Conservation (phyloP, 352 stramenopile species). For the Blastocystis sp. region DNA sequence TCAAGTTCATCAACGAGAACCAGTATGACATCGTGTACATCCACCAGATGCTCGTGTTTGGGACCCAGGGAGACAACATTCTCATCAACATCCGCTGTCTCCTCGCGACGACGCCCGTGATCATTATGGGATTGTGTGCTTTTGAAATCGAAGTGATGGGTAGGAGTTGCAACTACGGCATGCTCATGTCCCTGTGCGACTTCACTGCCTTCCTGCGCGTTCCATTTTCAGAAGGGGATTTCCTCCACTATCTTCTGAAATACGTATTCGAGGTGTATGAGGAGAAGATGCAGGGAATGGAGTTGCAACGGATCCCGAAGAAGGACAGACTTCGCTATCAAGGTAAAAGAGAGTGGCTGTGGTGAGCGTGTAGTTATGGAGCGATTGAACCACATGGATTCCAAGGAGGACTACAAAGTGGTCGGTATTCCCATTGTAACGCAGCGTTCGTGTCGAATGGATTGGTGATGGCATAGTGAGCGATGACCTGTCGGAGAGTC, state of each 20-base stretch:
- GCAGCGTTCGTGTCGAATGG: neutral
- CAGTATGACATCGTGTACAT: constrained; percentile 64
- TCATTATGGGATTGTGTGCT: constrained; percentile 39
- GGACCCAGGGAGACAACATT: constrained; percentile 9
- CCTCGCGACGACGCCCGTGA: constrained; percentile 40
- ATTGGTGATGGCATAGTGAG: constrained; percentile 2
- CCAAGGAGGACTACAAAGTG: neutral
- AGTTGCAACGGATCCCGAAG: constrained; percentile 40
- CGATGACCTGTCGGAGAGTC: neutral
- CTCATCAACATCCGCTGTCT: constrained; percentile 66
- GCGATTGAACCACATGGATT: neutral
- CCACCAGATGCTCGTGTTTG: constrained; percentile 50
- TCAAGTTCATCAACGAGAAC: constrained; percentile 48
- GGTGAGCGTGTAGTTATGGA: constrained; percentile 28
- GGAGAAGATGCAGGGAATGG: neutral
- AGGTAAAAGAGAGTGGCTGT: neutral
- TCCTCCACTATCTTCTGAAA: constrained; percentile 66
- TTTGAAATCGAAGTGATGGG: neutral
- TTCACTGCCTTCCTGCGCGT: constrained; percentile 60
- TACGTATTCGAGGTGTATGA: constrained; percentile 67
- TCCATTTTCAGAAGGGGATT: constrained; percentile 42
- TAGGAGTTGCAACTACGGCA: constrained; percentile 58
- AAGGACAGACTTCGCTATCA: constrained; percentile 45
- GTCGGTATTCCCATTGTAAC: constrained; percentile 38
- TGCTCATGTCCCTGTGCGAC: constrained; percentile 63